Evolutionary conservation across 768 basidiomycete species (phyloP), one percentile per base, ranked within the genome.

Genomic region (Mycena amicta): DNA sequence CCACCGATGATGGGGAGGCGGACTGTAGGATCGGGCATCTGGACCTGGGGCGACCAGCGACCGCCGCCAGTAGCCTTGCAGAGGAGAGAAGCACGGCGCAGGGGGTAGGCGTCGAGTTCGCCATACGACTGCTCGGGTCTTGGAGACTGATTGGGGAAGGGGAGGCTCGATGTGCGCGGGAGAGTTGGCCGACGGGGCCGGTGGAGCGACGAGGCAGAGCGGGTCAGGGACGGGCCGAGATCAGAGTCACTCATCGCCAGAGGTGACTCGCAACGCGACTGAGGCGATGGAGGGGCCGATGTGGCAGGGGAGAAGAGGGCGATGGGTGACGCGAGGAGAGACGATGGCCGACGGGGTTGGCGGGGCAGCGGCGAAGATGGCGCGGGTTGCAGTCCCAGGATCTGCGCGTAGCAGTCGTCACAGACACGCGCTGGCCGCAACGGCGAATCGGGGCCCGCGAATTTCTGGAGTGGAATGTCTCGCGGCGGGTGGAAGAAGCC

Each of bases 31-130:
- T 79, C 63, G 61, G 72, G 74, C 1, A 79, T 74, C 11, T 72
- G 71, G 28, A 79, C 80, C 66, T 86, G 87, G 30, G 91, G 90
- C 62, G 83, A 82, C 90, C 90, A 92, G 30, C 91, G 84, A 16
- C 90, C 90, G 15, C 89, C 89, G 46, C 91, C 90, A 20, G 84
- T 83, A 1, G 86, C 87, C 65, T 92, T 93, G 75, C 90, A 93
- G 15, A 90, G 78, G 50, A 81, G 75, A 64, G 82, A 84, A 2
- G 85, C 82, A 55, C 84, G 83, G 41, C 81, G 78, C 22, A 92
- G 82, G 2, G 90, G 90, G 64, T 92, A 92, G 1, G 87, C 81
- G 51, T 86, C 85, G 27, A 92, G 79, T 68, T 89, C 88, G 59
- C 89, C 89, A 56, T 83, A 84, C 1, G 84, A 83, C 54, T 77